Base-by-base conservation (phyloP, 352 stramenopile species). In the Globisporangium okanoganense region DNA sequence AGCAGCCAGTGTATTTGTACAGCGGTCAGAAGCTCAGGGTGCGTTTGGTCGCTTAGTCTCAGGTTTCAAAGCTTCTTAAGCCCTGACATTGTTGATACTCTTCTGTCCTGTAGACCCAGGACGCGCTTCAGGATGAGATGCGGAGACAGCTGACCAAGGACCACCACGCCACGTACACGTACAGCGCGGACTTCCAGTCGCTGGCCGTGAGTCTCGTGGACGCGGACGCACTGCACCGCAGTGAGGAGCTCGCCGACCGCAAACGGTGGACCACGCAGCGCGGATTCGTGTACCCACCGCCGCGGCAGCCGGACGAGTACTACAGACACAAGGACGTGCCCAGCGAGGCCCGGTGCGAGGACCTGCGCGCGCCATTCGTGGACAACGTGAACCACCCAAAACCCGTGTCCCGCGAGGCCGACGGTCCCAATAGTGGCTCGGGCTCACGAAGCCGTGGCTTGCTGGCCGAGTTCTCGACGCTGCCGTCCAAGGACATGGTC, bases 241-340 rank as follows among this genome's bases (percentile, higher is more conserved):
- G 67, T 5, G 77, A 89, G 38, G 73, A 87, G 61, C 67, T 66
- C 3, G 71, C 79, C 7, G 48, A 61, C 1, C 76, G 73, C 43
- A 78, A 75, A 29, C 73, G 81, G 45, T 97, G 87, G 82, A 97
- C 90, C 0, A 97, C 91, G 0, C 67, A 82, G 41, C 70, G 82
- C 12, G 92, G 92, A 0, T 98, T 98, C 49, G 68, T 95, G 40
- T 97, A 97, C 57, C 92, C 90, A 4, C 75, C 70, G 5, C 85
- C 90, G 43, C 72, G 81, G 2, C 66, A 76, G 4, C 70, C 78
- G 12, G 57, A 50, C 10, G 90, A 97, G 55, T 96, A 91, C 58
- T 79, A 85, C 58, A 78, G 76, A 29, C 87, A 94, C 63, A 58
- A 70, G 10, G 62, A 88, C 44, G 82, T 79, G 14, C 87, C 87